phyloP scores from a whole-genome alignment of 2,329 filamentous ascomycete genomes.

The Nemania sp. region DNA sequence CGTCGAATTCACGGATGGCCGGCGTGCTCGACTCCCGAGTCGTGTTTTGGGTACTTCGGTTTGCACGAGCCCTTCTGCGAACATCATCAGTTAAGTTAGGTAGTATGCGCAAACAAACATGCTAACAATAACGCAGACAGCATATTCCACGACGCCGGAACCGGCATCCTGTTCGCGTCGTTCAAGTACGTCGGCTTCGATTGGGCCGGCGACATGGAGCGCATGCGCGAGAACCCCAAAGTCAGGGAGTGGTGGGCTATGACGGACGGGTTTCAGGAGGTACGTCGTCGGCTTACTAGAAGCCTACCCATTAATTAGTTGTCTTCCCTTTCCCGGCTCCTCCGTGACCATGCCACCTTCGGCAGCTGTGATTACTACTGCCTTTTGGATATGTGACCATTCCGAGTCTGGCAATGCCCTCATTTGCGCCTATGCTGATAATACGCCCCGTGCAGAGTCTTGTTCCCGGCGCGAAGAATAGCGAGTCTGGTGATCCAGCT shows the following conservation, averaged over 20 bases:
- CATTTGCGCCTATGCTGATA: conserved; percentile 4
- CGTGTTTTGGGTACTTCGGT: too few species aligned
- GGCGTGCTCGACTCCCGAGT: too few species aligned
- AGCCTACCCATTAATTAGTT: neutral
- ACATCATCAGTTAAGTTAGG: too few species aligned
- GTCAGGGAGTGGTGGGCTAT: conserved; percentile 81
- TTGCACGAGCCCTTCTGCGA: too few species aligned
- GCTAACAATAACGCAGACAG: conserved; percentile 56
- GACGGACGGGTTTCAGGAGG: conserved; percentile 77
- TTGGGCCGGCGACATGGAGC: conserved; percentile 75
- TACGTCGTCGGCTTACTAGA: too few species aligned
- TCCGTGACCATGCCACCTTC: neutral
- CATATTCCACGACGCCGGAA: conserved; percentile 69
- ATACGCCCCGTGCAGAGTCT: conserved; percentile 42
- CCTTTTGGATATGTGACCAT: neutral
- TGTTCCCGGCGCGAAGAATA: conserved; percentile 62
- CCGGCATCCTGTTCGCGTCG: conserved; percentile 69
- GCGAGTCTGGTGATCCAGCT: conserved; percentile 60
- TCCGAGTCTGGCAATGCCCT: neutral
- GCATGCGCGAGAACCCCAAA: conserved; percentile 72
- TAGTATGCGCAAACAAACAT: neutral
- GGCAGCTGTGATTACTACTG: neutral
- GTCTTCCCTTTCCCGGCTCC: neutral
- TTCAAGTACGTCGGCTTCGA: conserved; percentile 81
- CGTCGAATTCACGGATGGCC: neutral